Evolutionary conservation across 2,329 filamentous ascomycete species (phyloP).

Genomic region (Diplodia seriata): DNA sequence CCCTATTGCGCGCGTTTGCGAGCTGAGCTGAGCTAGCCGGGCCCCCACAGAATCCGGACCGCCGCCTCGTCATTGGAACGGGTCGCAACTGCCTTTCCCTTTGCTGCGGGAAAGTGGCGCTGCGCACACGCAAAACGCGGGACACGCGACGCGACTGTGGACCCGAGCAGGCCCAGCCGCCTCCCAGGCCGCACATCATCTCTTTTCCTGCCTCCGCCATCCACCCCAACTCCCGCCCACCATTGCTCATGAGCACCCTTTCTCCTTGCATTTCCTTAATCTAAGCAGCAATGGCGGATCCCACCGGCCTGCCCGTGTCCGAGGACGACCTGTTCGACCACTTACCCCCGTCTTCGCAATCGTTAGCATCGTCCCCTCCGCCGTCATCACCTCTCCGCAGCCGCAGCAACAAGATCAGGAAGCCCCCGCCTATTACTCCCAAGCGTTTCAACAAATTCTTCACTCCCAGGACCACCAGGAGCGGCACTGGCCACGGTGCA

Average conservation of each 20-base stretch:
- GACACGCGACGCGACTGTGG: slow-evolving; percentile 31
- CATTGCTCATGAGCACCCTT: slow-evolving; percentile 15
- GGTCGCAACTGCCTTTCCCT: background rate
- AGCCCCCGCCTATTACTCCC: slow-evolving; percentile 58
- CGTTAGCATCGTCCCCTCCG: slow-evolving; percentile 45
- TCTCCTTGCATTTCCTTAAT: slow-evolving; percentile 31
- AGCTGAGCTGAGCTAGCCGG: slow-evolving; percentile 3
- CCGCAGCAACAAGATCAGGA: slow-evolving; percentile 49
- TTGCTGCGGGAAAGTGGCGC: slow-evolving; percentile 19
- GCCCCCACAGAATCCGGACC: background rate
- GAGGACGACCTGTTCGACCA: slow-evolving; percentile 27
- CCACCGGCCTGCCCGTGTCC: slow-evolving; percentile 15
- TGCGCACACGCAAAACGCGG: slow-evolving; percentile 29
- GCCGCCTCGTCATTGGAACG: slow-evolving; percentile 18
- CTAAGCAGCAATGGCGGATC: slow-evolving; percentile 25
- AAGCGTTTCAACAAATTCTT: slow-evolving; percentile 61
- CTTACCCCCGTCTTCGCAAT: slow-evolving; percentile 26
- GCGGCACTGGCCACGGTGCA: slow-evolving; percentile 33
- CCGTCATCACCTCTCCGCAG: slow-evolving; percentile 40
- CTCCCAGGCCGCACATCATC: slow-evolving; percentile 19
- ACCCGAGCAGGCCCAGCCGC: slow-evolving; percentile 27
- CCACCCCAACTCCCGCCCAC: slow-evolving; percentile 13
- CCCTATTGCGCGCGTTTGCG: slow-evolving; percentile 13
- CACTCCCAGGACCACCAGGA: slow-evolving; percentile 48
- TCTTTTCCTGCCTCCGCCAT: slow-evolving; percentile 7